Evolutionary conservation across 306 rosid genomes (phyloP).

Genomic region (Acmispon strigosus): DNA sequence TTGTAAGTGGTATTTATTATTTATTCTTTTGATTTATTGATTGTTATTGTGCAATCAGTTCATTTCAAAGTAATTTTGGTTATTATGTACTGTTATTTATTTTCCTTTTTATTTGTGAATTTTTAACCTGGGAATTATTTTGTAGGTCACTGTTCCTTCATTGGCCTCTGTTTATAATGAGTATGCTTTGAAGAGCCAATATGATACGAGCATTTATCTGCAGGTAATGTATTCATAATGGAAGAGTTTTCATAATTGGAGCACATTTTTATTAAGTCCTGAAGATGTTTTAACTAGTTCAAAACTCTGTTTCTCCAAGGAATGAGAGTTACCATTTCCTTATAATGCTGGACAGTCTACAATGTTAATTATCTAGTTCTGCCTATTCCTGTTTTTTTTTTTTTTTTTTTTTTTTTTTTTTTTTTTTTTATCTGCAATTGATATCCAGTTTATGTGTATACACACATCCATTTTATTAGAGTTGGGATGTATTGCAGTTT

Average conservation of each 20-base stretch:
- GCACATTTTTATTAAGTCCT: neutral
- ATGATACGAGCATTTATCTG: slow-evolving; percentile 97
- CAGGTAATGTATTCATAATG: slow-evolving; percentile 53
- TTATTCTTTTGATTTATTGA: neutral
- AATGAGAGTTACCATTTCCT: neutral
- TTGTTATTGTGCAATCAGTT: neutral
- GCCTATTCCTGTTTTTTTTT: neutral
- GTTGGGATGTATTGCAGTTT: neutral
- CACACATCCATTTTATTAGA: neutral
- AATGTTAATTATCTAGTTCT: neutral
- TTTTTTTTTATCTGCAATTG: neutral
- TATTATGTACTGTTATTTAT: neutral
- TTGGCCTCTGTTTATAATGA: slow-evolving; percentile 96
- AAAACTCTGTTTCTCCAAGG: slow-evolving; percentile 3
- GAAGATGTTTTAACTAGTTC: neutral
- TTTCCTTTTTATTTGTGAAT: slow-evolving; percentile 5
- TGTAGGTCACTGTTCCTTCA: slow-evolving; percentile 95
- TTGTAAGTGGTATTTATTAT: slow-evolving; percentile 55
- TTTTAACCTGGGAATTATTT: slow-evolving; percentile 25
- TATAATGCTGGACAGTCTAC: neutral
- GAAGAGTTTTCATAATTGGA: neutral
- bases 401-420: neutral
- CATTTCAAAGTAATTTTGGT: neutral
- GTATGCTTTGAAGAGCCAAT: slow-evolving; percentile 99
- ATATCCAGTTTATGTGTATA: neutral